Evolutionary conservation across 83 land plant species (phyloP), one percentile per base, ranked within the genome.

Genomic region (Picea mariana): DNA sequence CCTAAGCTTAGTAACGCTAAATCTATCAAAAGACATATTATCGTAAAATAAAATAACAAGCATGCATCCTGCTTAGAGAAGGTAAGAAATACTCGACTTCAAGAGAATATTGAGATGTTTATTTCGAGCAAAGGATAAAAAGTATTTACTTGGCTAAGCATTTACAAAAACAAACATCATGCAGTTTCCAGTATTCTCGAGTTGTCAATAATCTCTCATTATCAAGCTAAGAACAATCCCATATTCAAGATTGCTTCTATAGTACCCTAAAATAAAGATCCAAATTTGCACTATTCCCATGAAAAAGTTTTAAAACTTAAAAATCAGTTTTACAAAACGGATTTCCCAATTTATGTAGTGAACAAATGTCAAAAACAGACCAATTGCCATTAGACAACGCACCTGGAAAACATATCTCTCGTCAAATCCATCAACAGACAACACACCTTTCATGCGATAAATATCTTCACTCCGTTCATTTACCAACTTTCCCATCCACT

Each of bases 321-420:
- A 42, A 71, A 40, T 42, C 49, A 20, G 0, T 71, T 71, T 68
- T 31, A 18, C 52, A 44, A 44, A 44, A 44, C 8, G 49, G 49
- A 6, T 71, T 40, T 71, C 52, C 21, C 21, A 71, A 17, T 47
- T 71, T 71, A 69, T 27, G 26, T 69, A 44, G 49, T 44, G 49
- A 44, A 44, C 49, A 44, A 31, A 31, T 31, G 31, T 31, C 31
- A 31, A 7, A 42, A 40, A 38, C 49, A 44, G 75, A 42, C 9
- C 17, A 18, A 20, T 17, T 3, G 18, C 38, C 52, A 47, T 44
- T 73, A 18, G 5, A 44, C 52, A 72, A 18, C 67, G 9, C 75
- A 93, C 99, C 99, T 97, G 99, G 75, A 97, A 91, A 27, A 97
- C 94, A 86, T 87, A 93, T 76, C 93, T 90, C 60, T 88, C 88